phyloP scores from a whole-genome alignment of 768 basidiomycete genomes.

The Pluteus cervinus region DNA sequence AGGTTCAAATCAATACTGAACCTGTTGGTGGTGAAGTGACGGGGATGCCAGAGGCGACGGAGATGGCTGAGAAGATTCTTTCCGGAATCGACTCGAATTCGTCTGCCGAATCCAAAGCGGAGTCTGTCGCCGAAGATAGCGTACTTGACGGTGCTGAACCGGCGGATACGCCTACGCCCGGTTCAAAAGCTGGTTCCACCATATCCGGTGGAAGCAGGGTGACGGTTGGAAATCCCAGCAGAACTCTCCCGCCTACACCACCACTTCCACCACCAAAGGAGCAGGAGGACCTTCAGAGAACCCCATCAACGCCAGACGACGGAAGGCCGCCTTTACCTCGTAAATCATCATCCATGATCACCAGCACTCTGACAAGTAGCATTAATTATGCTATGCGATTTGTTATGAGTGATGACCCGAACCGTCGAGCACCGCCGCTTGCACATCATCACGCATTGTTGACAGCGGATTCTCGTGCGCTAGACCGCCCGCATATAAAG shows the following conservation, averaged over 20 bases:
- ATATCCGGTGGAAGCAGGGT: slow-evolving; percentile 25
- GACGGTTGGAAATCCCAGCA: slow-evolving; percentile 23
- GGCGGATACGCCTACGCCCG: not conserved
- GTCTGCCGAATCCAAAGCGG: slow-evolving; percentile 22
- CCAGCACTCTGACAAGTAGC: slow-evolving; percentile 42
- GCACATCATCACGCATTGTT: slow-evolving; percentile 49
- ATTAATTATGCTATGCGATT: slow-evolving; percentile 56
- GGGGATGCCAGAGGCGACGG: slow-evolving; percentile 25
- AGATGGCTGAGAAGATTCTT: slow-evolving; percentile 38
- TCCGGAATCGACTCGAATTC: slow-evolving; percentile 37
- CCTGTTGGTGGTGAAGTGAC: slow-evolving; percentile 45
- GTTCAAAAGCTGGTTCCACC: too few species aligned
- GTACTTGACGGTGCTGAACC: slow-evolving; percentile 20
- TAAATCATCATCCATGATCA: slow-evolving; percentile 34
- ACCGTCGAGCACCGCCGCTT: slow-evolving; percentile 24
- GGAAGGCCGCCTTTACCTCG: slow-evolving; percentile 7
- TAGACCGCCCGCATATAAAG: slow-evolving; percentile 77
- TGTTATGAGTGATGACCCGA: slow-evolving; percentile 35
- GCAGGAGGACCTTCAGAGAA: slow-evolving; percentile 3
- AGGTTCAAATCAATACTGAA: slow-evolving; percentile 46
- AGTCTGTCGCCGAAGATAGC: slow-evolving; percentile 13
- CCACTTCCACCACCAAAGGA: slow-evolving; percentile 20
- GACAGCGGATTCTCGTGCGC: slow-evolving; percentile 30
- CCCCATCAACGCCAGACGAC: slow-evolving; percentile 6
- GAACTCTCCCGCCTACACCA: slow-evolving; percentile 19